Evolutionary conservation across 495 filamentous ascomycete genomes (phyloP).

Genomic region (Astrocystis sublimbata): DNA sequence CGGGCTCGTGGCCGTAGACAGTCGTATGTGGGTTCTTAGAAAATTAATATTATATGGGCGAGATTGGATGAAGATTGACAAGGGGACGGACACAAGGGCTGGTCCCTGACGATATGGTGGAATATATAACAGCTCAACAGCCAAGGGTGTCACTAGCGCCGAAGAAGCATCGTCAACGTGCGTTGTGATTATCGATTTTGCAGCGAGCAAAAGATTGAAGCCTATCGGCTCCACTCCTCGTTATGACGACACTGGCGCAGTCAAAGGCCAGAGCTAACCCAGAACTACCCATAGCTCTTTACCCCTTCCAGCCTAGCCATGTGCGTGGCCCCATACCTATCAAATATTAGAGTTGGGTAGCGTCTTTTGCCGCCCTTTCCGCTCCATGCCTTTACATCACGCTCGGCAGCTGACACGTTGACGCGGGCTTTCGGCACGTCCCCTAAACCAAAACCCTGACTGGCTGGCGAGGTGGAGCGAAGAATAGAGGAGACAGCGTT

Average conservation of each 20-base stretch:
- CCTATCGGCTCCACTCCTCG: neutral
- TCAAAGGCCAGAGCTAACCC: too few species aligned
- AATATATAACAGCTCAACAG: slow-evolving; percentile 1
- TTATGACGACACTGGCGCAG: slow-evolving; percentile 9
- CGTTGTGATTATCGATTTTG: neutral
- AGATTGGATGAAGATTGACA: neutral
- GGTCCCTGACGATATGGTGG: neutral
- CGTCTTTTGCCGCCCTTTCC: too few species aligned
- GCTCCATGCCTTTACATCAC: too few species aligned
- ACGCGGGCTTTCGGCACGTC: neutral
- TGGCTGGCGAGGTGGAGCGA: too few species aligned
- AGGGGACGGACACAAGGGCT: neutral
- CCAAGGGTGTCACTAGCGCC: neutral
- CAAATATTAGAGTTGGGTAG: too few species aligned
- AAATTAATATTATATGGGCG: neutral
- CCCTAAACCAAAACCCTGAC: neutral
- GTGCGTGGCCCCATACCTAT: neutral
- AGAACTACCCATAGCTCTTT: slow-evolving; percentile 6
- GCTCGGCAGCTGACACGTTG: too few species aligned
- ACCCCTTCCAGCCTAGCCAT: neutral
- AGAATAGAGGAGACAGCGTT: too few species aligned
- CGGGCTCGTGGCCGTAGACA: neutral
- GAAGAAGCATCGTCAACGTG: neutral
- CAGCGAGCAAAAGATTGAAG: neutral
- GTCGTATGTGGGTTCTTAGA: neutral